These are phyloP conservation scores for Cystoisospora suis DNA, from an alignment of 169 alveolate species.

Conservation along the genomic window DNA sequence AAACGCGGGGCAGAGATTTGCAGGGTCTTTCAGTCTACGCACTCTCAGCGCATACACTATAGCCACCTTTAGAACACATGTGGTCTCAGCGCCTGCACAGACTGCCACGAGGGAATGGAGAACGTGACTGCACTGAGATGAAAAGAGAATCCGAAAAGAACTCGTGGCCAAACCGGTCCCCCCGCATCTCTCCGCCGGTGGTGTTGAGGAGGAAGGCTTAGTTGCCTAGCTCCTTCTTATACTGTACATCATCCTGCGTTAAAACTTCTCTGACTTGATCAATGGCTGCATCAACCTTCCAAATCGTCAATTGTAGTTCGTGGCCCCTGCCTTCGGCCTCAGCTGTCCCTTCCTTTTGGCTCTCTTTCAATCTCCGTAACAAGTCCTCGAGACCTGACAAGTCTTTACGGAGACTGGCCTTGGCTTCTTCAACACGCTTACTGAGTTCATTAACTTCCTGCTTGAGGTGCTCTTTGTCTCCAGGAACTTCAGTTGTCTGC, in stretches of 20 bases:
- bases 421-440: background rate
- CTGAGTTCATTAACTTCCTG: background rate
- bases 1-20: too few species aligned
- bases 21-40: too few species aligned
- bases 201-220: too few species aligned
- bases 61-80: too few species aligned
- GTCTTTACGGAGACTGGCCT: background rate
- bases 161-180: too few species aligned
- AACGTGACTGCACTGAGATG: too few species aligned
- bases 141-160: too few species aligned
- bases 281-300: background rate
- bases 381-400: background rate
- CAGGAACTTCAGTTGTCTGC: background rate
- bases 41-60: too few species aligned
- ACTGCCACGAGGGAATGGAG: too few species aligned
- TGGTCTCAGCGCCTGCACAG: too few species aligned
- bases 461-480: background rate
- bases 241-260: conserved; percentile 7
- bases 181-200: too few species aligned
- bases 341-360: background rate
- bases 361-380: background rate
- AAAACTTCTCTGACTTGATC: conserved; percentile 1
- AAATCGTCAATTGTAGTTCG: background rate
- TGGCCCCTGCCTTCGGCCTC: background rate
- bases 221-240: too few species aligned